Evolutionary conservation across 805 yeast genomes (phyloP).

Genomic region (Isabelozyma gotoi): DNA sequence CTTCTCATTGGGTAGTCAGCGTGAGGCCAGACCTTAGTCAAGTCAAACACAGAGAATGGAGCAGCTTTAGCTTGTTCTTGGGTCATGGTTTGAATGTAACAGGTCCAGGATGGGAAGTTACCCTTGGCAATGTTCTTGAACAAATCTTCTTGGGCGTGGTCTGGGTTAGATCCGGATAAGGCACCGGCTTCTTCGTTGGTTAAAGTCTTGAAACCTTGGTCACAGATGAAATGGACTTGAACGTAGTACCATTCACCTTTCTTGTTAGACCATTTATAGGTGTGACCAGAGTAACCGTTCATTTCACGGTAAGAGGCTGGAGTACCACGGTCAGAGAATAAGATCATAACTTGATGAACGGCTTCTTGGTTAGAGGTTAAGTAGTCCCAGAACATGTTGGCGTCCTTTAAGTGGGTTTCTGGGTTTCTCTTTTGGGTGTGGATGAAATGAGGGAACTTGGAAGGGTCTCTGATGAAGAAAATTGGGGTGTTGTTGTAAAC

Average conservation of each 20-base stretch:
- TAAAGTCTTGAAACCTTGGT: slow-evolving; percentile 57
- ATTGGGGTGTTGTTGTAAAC: slow-evolving; percentile 87
- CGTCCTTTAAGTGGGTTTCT: slow-evolving; percentile 74
- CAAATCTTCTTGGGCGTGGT: slow-evolving; percentile 76
- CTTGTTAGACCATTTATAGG: slow-evolving; percentile 76
- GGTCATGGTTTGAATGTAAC: slow-evolving; percentile 84
- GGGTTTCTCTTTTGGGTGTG: slow-evolving; percentile 90
- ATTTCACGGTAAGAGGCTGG: slow-evolving; percentile 73
- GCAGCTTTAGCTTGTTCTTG: slow-evolving; percentile 71
- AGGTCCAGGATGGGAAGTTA: slow-evolving; percentile 81
- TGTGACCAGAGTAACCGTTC: slow-evolving; percentile 85
- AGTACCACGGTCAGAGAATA: slow-evolving; percentile 82
- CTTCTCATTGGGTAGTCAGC: slow-evolving; percentile 80
- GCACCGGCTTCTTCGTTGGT: slow-evolving; percentile 67
- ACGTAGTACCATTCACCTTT: slow-evolving; percentile 78
- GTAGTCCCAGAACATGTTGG: slow-evolving; percentile 85
- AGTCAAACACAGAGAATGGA: slow-evolving; percentile 82
- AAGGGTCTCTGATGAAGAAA: slow-evolving; percentile 81
- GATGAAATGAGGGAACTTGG: slow-evolving; percentile 83
- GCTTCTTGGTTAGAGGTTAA: slow-evolving; percentile 72
- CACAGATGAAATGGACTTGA: slow-evolving; percentile 70
- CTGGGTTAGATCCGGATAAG: slow-evolving; percentile 77
- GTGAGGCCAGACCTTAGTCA: slow-evolving; percentile 94
- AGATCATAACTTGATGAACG: slow-evolving; percentile 67
- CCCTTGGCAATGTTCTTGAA: slow-evolving; percentile 77